Evolutionary conservation across 148 eudicot species (phyloP).

Genomic region (Diospyros lotus): DNA sequence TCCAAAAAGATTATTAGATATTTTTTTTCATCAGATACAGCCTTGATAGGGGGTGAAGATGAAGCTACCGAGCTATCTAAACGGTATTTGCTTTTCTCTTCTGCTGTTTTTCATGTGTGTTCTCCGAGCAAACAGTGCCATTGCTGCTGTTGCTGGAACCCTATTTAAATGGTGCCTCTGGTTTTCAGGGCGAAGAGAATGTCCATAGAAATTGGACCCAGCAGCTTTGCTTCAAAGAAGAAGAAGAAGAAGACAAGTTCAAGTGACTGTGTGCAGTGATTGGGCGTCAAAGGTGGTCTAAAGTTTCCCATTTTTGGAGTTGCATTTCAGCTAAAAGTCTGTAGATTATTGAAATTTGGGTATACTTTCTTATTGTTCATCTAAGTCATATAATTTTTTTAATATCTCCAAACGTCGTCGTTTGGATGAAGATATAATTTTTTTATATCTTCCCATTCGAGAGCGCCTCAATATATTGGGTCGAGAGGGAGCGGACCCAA

Average conservation of each 20-base stretch:
- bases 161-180: not conserved
- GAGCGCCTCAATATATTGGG: no score
- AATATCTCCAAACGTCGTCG: no score
- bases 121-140: not conserved
- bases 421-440: no score
- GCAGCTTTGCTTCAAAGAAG: constrained; percentile 68
- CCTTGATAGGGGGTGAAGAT: constrained; percentile 40
- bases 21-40: constrained; percentile 31
- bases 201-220: constrained; percentile 78
- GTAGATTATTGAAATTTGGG: no score
- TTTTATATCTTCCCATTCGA: no score
- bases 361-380: no score
- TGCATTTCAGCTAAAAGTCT: no score
- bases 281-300: not conserved
- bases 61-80: constrained; percentile 51
- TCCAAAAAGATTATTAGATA: not conserved
- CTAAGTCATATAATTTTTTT: no score
- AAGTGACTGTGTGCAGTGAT: constrained; percentile 20
- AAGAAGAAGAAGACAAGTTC: constrained; percentile 64
- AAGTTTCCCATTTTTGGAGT: no score
- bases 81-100: constrained; percentile 31
- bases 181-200: constrained; percentile 69
- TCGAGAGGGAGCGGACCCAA: no score
- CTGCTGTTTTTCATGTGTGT: not conserved
- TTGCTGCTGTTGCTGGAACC: not conserved